phyloP scores from a whole-genome alignment of 2,329 filamentous ascomycete species.

The Sporothrix inflata region DNA sequence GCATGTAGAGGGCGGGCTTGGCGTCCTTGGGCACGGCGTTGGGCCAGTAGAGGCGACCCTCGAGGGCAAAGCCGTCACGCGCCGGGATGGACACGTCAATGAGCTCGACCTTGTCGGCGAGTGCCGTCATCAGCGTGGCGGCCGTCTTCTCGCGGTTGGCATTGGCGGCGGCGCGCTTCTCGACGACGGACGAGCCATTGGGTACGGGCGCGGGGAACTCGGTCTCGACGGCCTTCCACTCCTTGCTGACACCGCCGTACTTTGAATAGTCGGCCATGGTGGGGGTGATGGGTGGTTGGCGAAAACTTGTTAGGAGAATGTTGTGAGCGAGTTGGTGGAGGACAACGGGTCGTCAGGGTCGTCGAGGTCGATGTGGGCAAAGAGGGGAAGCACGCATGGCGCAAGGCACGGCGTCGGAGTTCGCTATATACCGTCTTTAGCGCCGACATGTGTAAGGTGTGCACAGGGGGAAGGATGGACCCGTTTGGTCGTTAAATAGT shows the following conservation, averaged over 20 bases:
- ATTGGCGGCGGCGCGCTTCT: conserved; percentile 40
- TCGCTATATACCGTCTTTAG: not conserved
- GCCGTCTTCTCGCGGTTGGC: conserved; percentile 41
- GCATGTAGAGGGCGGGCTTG: conserved; percentile 40
- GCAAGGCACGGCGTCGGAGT: conserved; percentile 1
- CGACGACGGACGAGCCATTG: conserved; percentile 32
- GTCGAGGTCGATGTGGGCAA: not conserved
- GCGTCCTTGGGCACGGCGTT: conserved; percentile 55
- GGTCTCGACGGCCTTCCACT: conserved; percentile 49
- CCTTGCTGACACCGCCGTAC: conserved; percentile 47
- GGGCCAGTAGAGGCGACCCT: conserved; percentile 37
- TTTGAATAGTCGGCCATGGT: conserved; percentile 40
- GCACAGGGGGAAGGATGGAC: not conserved
- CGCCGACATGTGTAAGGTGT: not conserved
- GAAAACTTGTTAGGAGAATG: not conserved
- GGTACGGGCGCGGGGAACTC: conserved; percentile 39
- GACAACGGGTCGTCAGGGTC: not conserved
- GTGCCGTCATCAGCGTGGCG: conserved; percentile 38
- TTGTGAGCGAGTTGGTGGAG: not conserved
- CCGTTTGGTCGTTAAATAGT: not conserved
- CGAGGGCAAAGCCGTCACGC: conserved; percentile 35
- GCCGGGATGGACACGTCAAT: conserved; percentile 40
- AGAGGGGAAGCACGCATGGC: conserved; percentile 9
- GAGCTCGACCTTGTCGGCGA: conserved; percentile 39
- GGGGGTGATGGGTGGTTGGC: not conserved